A percentile compares a stretch with the other conserved stretches of the same genome.
phyloP scores from a whole-genome alignment of 768 basidiomycete species.

The Austroboletus eburneus region DNA sequence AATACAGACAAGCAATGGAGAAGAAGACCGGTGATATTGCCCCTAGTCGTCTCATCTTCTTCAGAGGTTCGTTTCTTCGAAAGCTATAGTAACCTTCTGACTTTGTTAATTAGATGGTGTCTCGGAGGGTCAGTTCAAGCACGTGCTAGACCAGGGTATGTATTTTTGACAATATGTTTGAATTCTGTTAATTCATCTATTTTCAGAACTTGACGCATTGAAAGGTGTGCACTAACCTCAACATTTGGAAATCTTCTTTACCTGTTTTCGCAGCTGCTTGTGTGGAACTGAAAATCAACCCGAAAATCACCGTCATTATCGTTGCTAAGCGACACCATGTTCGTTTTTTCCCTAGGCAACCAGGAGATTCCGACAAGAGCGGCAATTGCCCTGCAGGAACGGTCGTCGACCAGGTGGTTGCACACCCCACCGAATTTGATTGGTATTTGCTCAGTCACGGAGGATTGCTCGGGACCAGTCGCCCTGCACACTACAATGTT shows the following conservation, averaged over 20 bases:
- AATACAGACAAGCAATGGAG: constrained; percentile 53
- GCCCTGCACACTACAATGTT: constrained; percentile 54
- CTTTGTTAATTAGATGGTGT: constrained; percentile 41
- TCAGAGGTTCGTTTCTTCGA: constrained; percentile 47
- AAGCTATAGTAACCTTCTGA: constrained; percentile 1
- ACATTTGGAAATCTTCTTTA: constrained; percentile 1
- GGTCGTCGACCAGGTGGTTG: constrained; percentile 67
- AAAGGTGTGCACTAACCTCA: constrained; percentile 40
- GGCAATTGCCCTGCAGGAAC: constrained; percentile 78
- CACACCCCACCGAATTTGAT: constrained; percentile 70
- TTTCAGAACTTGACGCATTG: constrained; percentile 57
- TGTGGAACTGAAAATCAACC: constrained; percentile 48
- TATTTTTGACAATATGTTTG: not conserved
- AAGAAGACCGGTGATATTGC: constrained; percentile 37
- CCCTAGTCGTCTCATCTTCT: constrained; percentile 76
- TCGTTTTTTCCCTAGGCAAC: constrained; percentile 48
- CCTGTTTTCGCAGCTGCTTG: constrained; percentile 52
- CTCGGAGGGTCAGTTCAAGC: constrained; percentile 51
- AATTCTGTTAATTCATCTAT: constrained; percentile 1
- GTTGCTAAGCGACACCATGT: constrained; percentile 61
- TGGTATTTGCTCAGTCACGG: constrained; percentile 78
- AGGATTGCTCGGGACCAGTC: constrained; percentile 72
- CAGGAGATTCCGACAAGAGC: constrained; percentile 52
- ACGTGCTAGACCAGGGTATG: constrained; percentile 51
- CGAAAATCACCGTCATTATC: constrained; percentile 70